phyloP scores from a whole-genome alignment of 164 flowering plant genomes.

The Hamamelis virginiana region DNA sequence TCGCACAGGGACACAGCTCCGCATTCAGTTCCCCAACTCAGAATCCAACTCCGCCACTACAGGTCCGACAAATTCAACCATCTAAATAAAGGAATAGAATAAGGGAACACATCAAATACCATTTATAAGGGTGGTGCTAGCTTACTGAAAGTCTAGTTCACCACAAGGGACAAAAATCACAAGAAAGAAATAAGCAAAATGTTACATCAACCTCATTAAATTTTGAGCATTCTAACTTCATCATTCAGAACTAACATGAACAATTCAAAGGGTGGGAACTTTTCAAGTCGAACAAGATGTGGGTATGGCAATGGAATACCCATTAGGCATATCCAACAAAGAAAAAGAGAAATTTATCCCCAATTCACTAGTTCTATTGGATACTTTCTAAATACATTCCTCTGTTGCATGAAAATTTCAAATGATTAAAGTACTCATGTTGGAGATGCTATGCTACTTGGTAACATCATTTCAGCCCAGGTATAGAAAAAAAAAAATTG shows the following conservation, averaged over 20 bases:
- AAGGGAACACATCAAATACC: too few species aligned
- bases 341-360: not conserved
- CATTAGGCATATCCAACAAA: not conserved
- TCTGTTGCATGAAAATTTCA: not conserved
- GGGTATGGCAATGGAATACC: too few species aligned
- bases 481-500: not conserved
- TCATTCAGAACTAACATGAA: not conserved
- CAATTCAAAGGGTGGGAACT: not conserved
- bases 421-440: not conserved
- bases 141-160: too few species aligned
- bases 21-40: too few species aligned
- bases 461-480: not conserved
- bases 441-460: not conserved
- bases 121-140: too few species aligned
- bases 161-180: not conserved
- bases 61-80: too few species aligned
- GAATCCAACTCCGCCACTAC: too few species aligned
- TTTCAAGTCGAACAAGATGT: too few species aligned
- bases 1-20: too few species aligned
- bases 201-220: too few species aligned
- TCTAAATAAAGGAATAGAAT: too few species aligned
- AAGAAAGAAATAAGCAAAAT: not conserved
- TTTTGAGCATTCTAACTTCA: not conserved
- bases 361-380: not conserved
- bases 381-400: not conserved